Percentiles rank a stretch among this genome's conserved stretches.
Conservation (phyloP, 2,329 filamentous ascomycete species). For the Stachybotrys echinatus region DNA sequence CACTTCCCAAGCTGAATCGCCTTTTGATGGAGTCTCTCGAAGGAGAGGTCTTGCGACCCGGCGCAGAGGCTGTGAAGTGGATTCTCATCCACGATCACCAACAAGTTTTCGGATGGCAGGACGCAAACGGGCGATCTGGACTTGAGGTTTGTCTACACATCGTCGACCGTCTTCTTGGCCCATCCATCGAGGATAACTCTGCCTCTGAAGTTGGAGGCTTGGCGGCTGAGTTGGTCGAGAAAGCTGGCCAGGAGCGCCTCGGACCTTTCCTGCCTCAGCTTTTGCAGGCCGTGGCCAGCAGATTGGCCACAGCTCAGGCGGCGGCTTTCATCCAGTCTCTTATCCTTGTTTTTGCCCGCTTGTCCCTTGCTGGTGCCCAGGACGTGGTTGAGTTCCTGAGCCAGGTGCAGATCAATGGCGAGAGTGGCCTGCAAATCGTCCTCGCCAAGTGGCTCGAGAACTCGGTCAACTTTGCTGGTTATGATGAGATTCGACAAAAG, state of each 20-base stretch:
- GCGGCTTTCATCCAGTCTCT: conserved; percentile 92
- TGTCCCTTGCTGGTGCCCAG: conserved; percentile 77
- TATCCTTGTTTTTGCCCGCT: conserved; percentile 88
- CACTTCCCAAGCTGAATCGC: conserved; percentile 80
- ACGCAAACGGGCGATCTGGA: conserved; percentile 73
- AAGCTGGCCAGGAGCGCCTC: conserved; percentile 84
- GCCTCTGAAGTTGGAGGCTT: conserved; percentile 95
- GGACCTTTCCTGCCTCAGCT: conserved; percentile 87
- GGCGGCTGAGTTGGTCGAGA: conserved; percentile 91
- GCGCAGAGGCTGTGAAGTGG: conserved; percentile 80
- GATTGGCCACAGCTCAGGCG: conserved; percentile 75
- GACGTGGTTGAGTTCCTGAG: conserved; percentile 92
- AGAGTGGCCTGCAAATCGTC: conserved; percentile 83
- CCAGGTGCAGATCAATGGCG: conserved; percentile 71
- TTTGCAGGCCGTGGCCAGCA: conserved; percentile 79
- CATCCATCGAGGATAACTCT: conserved; percentile 82
- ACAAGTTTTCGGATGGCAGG: conserved; percentile 83
- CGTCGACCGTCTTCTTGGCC: conserved; percentile 82
- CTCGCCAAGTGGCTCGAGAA: conserved; percentile 96
- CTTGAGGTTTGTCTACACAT: conserved; percentile 87
- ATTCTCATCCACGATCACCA: conserved; percentile 86
- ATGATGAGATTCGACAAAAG: conserved; percentile 97
- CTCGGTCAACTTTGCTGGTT: conserved; percentile 94
- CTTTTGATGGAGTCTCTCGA: conserved; percentile 81
- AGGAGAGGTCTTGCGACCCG: conserved; percentile 80